Conservation (phyloP, 768 basidiomycete species). For the Mycena haematopus region DNA sequence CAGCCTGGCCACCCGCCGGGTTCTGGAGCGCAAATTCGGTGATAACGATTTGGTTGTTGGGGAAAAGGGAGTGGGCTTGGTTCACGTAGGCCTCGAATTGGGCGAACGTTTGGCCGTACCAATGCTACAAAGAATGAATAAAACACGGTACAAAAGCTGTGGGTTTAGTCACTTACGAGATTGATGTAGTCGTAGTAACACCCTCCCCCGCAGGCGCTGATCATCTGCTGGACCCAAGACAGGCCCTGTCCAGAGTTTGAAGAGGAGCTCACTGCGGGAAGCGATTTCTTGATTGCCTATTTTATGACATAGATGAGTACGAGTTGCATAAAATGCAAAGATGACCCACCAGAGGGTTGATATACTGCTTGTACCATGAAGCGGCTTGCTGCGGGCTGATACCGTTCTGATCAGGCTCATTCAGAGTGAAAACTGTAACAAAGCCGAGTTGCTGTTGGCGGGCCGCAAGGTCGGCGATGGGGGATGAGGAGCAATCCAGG, state of each 20-base stretch:
- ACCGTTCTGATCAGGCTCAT: constrained; percentile 41
- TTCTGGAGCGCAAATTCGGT: constrained; percentile 42
- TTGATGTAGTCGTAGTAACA: constrained; percentile 44
- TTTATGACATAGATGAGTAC: background rate
- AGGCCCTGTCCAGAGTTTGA: constrained; percentile 38
- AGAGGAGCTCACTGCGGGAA: constrained; percentile 43
- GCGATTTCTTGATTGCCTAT: constrained; percentile 43
- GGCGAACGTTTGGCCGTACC: constrained; percentile 31
- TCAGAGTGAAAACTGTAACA: constrained; percentile 31
- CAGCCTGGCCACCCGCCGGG: constrained; percentile 37
- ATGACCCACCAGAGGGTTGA: constrained; percentile 41
- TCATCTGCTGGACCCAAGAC: constrained; percentile 42
- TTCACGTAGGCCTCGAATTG: constrained; percentile 33
- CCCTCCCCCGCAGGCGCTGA: constrained; percentile 37
- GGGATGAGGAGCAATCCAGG: constrained; percentile 42
- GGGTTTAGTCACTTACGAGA: constrained; percentile 26
- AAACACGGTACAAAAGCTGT: background rate
- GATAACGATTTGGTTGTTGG: constrained; percentile 33
- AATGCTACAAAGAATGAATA: constrained; percentile 1
- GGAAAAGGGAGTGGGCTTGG: constrained; percentile 13
- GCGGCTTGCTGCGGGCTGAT: constrained; percentile 40
- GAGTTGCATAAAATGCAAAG: background rate
- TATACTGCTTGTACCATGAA: constrained; percentile 41
- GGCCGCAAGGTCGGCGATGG: constrained; percentile 37
- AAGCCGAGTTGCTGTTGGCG: constrained; percentile 36